Conservation (phyloP, 192 early-diverging fungal species). For the Coemansia sp. region DNA sequence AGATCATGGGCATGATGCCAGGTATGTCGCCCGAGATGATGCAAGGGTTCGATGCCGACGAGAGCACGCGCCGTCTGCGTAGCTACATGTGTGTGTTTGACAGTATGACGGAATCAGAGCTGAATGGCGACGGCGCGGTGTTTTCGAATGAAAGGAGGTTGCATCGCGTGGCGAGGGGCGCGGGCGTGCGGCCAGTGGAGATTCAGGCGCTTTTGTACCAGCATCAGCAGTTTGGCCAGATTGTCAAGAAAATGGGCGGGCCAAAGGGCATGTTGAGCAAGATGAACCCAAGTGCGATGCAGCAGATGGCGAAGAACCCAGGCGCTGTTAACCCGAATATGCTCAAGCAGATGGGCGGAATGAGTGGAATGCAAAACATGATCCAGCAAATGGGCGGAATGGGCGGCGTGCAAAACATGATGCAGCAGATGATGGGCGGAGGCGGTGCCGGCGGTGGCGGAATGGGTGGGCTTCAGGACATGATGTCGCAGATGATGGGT, state of each 20-base stretch:
- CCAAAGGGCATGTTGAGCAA: conserved; percentile 78
- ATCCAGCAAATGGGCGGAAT: conserved; percentile 57
- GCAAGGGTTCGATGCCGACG: conserved; percentile 59
- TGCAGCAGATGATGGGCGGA: conserved; percentile 68
- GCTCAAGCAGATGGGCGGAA: conserved; percentile 78
- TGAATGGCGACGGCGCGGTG: conserved; percentile 83
- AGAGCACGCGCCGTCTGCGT: conserved; percentile 61
- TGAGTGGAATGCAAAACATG: conserved; percentile 57
- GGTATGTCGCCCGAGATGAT: conserved; percentile 66
- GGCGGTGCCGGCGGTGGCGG: conserved; percentile 54
- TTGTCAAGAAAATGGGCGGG: conserved; percentile 93
- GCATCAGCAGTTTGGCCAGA: conserved; percentile 74
- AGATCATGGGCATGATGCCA: conserved; percentile 86
- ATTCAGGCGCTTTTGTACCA: conserved; percentile 81
- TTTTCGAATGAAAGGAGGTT: conserved; percentile 76
- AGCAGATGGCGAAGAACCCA: conserved; percentile 64
- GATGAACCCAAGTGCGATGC: conserved; percentile 60
- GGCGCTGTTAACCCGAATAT: conserved; percentile 65
- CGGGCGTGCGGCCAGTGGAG: conserved; percentile 77
- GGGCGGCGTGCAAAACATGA: conserved; percentile 61
- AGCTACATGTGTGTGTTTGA: conserved; percentile 92
- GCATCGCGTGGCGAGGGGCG: conserved; percentile 78
- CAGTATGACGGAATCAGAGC: conserved; percentile 88
- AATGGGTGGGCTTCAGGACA: conserved; percentile 61
- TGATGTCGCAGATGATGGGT: conserved; percentile 73